phyloP scores from a whole-genome alignment of 495 filamentous ascomycete genomes.

The Xylaria acuta region DNA sequence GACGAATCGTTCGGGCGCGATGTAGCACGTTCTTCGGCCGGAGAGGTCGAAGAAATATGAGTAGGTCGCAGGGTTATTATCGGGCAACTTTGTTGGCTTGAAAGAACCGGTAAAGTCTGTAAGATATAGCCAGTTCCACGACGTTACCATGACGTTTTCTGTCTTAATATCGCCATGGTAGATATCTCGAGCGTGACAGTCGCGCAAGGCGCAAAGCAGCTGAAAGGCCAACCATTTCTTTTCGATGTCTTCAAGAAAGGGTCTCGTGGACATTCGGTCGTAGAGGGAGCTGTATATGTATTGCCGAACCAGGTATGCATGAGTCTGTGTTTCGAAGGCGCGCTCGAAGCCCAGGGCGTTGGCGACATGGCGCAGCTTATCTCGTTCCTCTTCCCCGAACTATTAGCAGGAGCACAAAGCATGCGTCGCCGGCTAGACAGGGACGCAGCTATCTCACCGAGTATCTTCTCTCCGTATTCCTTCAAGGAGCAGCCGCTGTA shows the following conservation, averaged over 20 bases:
- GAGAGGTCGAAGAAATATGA: slow-evolving; percentile 98
- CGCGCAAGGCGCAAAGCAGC: slow-evolving; percentile 87
- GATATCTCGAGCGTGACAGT: slow-evolving; percentile 88
- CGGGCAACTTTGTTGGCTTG: slow-evolving; percentile 92
- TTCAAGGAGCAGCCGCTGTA: slow-evolving; percentile 75
- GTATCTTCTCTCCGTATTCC: slow-evolving; percentile 74
- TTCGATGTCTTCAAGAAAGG: slow-evolving; percentile 95
- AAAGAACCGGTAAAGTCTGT: slow-evolving; percentile 95
- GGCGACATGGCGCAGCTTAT: slow-evolving; percentile 77
- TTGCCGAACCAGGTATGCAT: slow-evolving; percentile 94
- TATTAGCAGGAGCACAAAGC: slow-evolving; percentile 30
- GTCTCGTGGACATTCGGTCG: slow-evolving; percentile 95
- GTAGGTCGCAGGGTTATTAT: slow-evolving; percentile 97
- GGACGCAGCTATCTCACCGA: slow-evolving; percentile 59
- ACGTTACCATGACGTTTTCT: slow-evolving; percentile 94
- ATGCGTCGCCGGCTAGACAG: background rate
- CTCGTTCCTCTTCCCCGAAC: slow-evolving; percentile 70
- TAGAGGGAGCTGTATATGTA: slow-evolving; percentile 96
- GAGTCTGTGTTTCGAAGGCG: slow-evolving; percentile 85
- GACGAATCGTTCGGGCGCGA: slow-evolving; percentile 92
- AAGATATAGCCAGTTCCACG: slow-evolving; percentile 99
- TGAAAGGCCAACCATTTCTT: slow-evolving; percentile 99
- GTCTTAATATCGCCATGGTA: slow-evolving; percentile 99
- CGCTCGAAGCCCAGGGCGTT: slow-evolving; percentile 93
- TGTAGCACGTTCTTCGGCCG: slow-evolving; percentile 90